Evolutionary conservation across 345 rosid species (phyloP), one percentile per base, ranked within the genome.

Genomic region (Odontarrhena argentea): DNA sequence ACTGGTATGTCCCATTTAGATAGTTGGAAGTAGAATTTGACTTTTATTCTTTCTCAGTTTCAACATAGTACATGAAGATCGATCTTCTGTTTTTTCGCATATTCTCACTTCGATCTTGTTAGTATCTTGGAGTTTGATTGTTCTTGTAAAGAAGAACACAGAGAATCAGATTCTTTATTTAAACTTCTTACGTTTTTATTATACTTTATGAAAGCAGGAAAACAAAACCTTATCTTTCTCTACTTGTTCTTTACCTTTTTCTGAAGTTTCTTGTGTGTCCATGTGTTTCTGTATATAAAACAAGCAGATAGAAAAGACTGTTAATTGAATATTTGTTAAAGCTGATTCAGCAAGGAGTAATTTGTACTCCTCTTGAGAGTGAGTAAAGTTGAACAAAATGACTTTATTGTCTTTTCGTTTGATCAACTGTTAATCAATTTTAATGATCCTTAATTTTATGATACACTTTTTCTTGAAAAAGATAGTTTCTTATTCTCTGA

Each of bases 81-180:
- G 56, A 54, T 62, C 35, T 45, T 70, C 3, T 52, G 22, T 37
- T 62, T 43, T 37, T 38, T 13, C 15, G 28, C 55, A 63, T 55
- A 63, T 71, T 38, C 69, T 38, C 44, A 32, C 13, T 71, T 55
- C 47, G 59, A 46, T 71, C 40, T 55, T 5, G 1, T 28, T n/a
- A 18, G 37, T 55, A 30, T 47, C 6, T 25, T 30, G 2, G 11
- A 36, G 42, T 68, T 58, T 60, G 15, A 48, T 40, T 6, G 9
- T 57, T 59, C 36, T 12, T 55, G 45, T 40, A 47, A 55, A 36
- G 60, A 64, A 48, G 32, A 57, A 65, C 55, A 65, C 37, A 43
- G 41, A 65, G 71, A 13, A 57, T 64, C 70, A 49, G 60, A 72
- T 72, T 72, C 76, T 41, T n/a, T 64, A 22, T 2, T 8, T 57